Evolutionary conservation across 164 flowering plant genomes (phyloP), one percentile per base, ranked within the genome.

Genomic region (Liriodendron chinense): DNA sequence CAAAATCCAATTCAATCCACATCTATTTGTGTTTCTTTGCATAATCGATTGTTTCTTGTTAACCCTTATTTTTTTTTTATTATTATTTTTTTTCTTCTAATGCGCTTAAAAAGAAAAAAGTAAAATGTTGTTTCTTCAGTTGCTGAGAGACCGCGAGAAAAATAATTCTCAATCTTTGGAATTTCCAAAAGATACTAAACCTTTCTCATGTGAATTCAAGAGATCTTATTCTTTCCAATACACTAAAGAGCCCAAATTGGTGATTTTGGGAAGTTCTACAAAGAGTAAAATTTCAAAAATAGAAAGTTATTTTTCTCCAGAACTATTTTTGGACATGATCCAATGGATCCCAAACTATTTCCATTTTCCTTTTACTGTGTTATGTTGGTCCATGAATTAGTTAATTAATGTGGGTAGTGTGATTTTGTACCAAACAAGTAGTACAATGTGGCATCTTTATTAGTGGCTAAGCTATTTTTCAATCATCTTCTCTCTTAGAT

Each of bases 381-480:
- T n/a, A 20, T 61, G 20, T 22, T 61, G 9, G 6, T 61, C 64
- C 21, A 14, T 61, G 1, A 61, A 61, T 61, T n/a, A n/a, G 64
- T 22, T 20, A 59, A 59, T 18, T 1, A 20, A 59, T n/a, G 64
- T 59, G 64, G 64, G n/a, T n/a, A n/a, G n/a, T n/a, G n/a, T n/a
- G n/a, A n/a, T n/a, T n/a, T n/a, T n/a, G n/a, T n/a, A n/a, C n/a
- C n/a, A n/a, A n/a, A n/a, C n/a, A n/a, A n/a, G n/a, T n/a, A n/a
- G n/a, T n/a, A n/a, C n/a, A n/a, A n/a, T n/a, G 64, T 59, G 64
- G 64, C 64, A 61, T 61, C 64, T 61, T 61, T 34, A 34, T 34
- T 34, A 34, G 43, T 34, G 43, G 4, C 43, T 34, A 34, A 34
- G 43, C 43, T 34, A 34, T 34, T 6, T 34, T 34, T 34, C 5